phyloP scores from a whole-genome alignment of 495 filamentous ascomycete species.

The Penicillium maclennaniae region DNA sequence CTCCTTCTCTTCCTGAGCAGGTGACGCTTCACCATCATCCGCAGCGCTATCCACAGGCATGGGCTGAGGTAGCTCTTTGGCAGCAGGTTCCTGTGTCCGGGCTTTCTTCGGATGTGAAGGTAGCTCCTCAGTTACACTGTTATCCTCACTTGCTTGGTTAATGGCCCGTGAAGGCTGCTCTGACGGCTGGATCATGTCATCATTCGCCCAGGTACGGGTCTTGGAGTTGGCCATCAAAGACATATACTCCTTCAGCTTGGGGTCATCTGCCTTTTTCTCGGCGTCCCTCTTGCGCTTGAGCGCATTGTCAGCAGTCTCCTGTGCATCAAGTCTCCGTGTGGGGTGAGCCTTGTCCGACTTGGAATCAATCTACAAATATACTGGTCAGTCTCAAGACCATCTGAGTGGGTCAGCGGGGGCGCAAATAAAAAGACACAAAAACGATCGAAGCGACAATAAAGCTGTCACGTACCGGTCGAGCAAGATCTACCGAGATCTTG shows the following conservation, averaged over 20 bases:
- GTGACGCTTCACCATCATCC: conserved; percentile 16
- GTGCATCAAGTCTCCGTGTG: conserved; percentile 29
- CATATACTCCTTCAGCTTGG: conserved; percentile 82
- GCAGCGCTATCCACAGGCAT: conserved; percentile 24
- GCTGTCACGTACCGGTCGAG: conserved; percentile 65
- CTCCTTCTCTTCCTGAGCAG: conserved; percentile 18
- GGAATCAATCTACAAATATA: conserved; percentile 38
- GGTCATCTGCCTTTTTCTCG: conserved; percentile 52
- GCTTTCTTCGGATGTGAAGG: conserved; percentile 43
- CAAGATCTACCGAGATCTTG: conserved; percentile 88
- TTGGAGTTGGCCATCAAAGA: conserved; percentile 73
- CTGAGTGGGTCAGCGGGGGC: conserved; percentile 44
- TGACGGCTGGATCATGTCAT: conserved; percentile 43
- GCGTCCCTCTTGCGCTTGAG: conserved; percentile 57
- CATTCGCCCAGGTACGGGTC: conserved; percentile 62
- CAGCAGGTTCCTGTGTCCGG: conserved; percentile 21
- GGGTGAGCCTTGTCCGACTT: conserved; percentile 32
- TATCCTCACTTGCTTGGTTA: conserved; percentile 25
- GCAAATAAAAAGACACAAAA: conserved; percentile 23
- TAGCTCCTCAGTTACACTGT: conserved; percentile 33
- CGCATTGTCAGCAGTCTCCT: conserved; percentile 22
- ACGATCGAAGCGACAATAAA: conserved; percentile 5
- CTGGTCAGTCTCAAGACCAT: conserved; percentile 46
- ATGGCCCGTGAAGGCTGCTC: conserved; percentile 17
- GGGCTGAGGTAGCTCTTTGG: conserved; percentile 20